Percentiles rank a stretch among this genome's conserved stretches.
Conservation (phyloP, 1,284 basidiomycete genomes). For the Hypsizygus ulmarius region DNA sequence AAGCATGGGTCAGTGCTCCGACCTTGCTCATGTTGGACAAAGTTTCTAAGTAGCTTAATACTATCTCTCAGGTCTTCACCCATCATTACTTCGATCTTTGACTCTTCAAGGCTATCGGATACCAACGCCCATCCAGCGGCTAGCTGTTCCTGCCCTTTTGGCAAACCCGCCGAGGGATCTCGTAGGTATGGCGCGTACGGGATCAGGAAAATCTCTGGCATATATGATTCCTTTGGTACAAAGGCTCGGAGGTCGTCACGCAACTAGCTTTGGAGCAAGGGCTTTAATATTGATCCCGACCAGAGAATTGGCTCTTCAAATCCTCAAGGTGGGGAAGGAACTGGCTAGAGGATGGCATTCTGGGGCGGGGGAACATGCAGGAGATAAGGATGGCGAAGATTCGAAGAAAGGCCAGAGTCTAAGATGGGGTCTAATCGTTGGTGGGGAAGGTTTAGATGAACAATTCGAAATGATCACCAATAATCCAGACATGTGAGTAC, state of each 20-base stretch:
- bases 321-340: conserved; percentile 94
- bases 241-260: conserved; percentile 80
- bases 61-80: conserved; percentile 68
- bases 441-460: conserved; percentile 93
- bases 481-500: conserved; percentile 90
- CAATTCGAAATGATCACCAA: conserved; percentile 95
- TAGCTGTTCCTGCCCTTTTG: conserved; percentile 85
- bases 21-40: background rate
- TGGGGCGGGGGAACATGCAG: conserved; percentile 57
- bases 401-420: conserved; percentile 63
- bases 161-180: conserved; percentile 88
- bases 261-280: conserved; percentile 79
- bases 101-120: conserved; percentile 92
- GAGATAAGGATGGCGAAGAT: conserved; percentile 58
- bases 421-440: conserved; percentile 93
- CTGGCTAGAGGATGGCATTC: conserved; percentile 77
- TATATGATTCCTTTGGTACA: conserved; percentile 94
- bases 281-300: conserved; percentile 91
- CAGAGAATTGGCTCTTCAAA: conserved; percentile 92
- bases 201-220: conserved; percentile 96
- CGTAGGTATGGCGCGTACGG: conserved; percentile 98
- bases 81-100: conserved; percentile 80
- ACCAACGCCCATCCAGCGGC: conserved; percentile 95
- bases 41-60: background rate
- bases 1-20: conserved; percentile 69